Conservation (phyloP, 441 rosid species). For the Daphne laureola region DNA sequence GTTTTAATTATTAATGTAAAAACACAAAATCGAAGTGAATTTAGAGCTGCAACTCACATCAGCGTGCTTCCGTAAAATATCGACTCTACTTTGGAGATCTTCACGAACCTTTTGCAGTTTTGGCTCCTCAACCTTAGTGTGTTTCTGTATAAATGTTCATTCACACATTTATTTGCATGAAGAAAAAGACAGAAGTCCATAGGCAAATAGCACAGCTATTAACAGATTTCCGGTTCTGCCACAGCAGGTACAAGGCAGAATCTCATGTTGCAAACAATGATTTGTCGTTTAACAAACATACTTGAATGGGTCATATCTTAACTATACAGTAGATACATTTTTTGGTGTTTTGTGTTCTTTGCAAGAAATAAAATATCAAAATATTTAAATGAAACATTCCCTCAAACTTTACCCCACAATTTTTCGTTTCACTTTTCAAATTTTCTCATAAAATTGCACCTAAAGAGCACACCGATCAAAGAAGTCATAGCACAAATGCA, state of each 20-base stretch:
- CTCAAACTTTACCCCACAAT: too few species aligned
- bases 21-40: constrained; percentile 12
- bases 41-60: constrained; percentile 47
- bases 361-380: too few species aligned
- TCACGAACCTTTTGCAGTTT: constrained; percentile 64
- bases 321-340: too few species aligned
- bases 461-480: too few species aligned
- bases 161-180: constrained; percentile 12
- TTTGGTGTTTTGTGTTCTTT: too few species aligned
- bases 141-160: constrained; percentile 46
- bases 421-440: too few species aligned
- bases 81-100: constrained; percentile 82
- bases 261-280: neutral
- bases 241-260: neutral
- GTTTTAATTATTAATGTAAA: neutral
- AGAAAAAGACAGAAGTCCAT: constrained; percentile 1
- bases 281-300: too few species aligned
- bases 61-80: constrained; percentile 72
- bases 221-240: neutral
- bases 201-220: too few species aligned
- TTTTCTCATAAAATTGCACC: too few species aligned
- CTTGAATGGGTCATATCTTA: too few species aligned
- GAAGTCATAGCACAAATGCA: too few species aligned
- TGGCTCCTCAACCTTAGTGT: constrained; percentile 57
- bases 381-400: too few species aligned